Base-by-base conservation (phyloP, 805 yeast genomes). In the Helenozyma baotianmanensis region DNA sequence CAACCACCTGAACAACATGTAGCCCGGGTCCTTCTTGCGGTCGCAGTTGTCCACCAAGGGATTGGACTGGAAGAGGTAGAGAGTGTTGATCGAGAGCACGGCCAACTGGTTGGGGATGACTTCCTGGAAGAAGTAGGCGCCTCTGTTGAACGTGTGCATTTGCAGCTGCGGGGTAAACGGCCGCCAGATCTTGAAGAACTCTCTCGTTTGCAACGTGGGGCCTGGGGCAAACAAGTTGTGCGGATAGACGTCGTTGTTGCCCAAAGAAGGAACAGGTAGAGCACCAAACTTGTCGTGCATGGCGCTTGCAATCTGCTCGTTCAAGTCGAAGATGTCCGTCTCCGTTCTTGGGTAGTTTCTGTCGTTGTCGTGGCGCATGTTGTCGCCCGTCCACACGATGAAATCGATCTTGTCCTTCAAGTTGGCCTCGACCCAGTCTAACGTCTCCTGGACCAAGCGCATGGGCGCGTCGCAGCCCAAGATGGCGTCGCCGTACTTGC, bases 331-430 rank as follows among this genome's bases (percentile, higher is more conserved):
- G 28, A 86, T 86, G 36, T 78, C 76, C 37, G 51, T 49, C 49
- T 85, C 94, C 1, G 84, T 75, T 62, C 96, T 72, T 2, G 95
- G 96, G 48, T 62, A 60, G 14, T 54, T 53, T 51, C 94, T 65
- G 58, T 85, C 95, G 48, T 80, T 82, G 54, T 85, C 95, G 54
- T 85, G 95, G 35, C 95, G 69, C 28, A 83, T 75, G 48, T 85
- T 86, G 58, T 86, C 96, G 21, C 96, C 96, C 0, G 95, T 85
- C 95, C 95, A 86, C 10, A 86, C 72, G 9, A 86, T 80, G 57
- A 86, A 86, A 54, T 86, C 96, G 30, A 86, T 78, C 43, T 85
- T 78, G 54, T 83, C 92, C 39, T 68, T 74, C 38, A 86, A 54
- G 39, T 84, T 78, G 9, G 66, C 63, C 14, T 67, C 56, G 2